Percentiles rank a stretch among this genome's conserved stretches.
Conservation (phyloP, 1,284 basidiomycete species). For the Pulchroboletus neoregius region DNA sequence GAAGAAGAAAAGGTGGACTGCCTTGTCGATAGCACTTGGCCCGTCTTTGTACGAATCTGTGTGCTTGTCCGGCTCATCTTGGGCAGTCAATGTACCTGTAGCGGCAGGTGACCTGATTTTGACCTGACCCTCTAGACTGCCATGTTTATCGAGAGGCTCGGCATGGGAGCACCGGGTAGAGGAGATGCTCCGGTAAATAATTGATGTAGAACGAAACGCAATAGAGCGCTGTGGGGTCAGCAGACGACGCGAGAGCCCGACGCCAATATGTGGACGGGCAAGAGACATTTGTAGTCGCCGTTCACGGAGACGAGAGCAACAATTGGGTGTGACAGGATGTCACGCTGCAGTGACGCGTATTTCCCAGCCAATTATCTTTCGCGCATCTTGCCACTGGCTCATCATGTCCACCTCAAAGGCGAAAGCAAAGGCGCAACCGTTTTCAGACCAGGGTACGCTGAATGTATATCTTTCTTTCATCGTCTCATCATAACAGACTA, state of each 20-base stretch:
- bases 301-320: slow-evolving; percentile 17
- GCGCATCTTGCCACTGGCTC: slow-evolving; percentile 34
- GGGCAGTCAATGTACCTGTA: slow-evolving; percentile 37
- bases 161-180: slow-evolving; percentile 24
- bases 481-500: slow-evolving; percentile 40
- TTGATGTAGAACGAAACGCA: slow-evolving; percentile 35
- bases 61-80: slow-evolving; percentile 48
- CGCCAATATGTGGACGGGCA: slow-evolving; percentile 29
- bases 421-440: slow-evolving; percentile 50
- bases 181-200: slow-evolving; percentile 41
- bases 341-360: slow-evolving; percentile 33
- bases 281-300: slow-evolving; percentile 48
- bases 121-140: slow-evolving; percentile 22
- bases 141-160: slow-evolving; percentile 19
- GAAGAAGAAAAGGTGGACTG: slow-evolving; percentile 96
- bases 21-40: slow-evolving; percentile 91
- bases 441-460: slow-evolving; percentile 67
- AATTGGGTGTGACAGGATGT: slow-evolving; percentile 34
- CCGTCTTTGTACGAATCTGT: slow-evolving; percentile 71
- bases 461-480: not conserved
- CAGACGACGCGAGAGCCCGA: slow-evolving; percentile 37
- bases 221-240: slow-evolving; percentile 22
- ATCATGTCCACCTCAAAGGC: slow-evolving; percentile 42
- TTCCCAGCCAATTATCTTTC: slow-evolving; percentile 48
- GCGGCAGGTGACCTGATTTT: slow-evolving; percentile 37